Evolutionary conservation across 2,329 filamentous ascomycete species (phyloP).

Genomic region (Fusarium beomiforme): DNA sequence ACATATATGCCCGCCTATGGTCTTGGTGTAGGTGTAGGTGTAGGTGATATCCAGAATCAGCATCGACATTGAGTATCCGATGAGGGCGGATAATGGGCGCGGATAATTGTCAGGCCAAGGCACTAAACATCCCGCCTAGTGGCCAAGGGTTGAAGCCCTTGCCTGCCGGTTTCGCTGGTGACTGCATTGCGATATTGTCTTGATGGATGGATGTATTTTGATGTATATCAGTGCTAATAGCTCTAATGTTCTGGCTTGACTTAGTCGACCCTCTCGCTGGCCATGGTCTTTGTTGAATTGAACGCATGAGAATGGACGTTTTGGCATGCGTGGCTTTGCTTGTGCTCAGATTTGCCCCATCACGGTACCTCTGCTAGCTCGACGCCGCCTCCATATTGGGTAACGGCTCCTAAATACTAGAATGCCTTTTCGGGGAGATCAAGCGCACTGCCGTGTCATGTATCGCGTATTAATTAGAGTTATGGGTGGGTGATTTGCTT

Average conservation of each 20-base stretch:
- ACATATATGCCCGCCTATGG: slow-evolving; percentile 26
- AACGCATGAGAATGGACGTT: slow-evolving; percentile 23
- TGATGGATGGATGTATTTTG: not conserved
- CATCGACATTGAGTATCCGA: slow-evolving; percentile 22
- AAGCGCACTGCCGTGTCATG: slow-evolving; percentile 5
- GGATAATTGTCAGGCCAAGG: slow-evolving; percentile 22
- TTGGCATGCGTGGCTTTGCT: slow-evolving; percentile 29
- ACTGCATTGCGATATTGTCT: slow-evolving; percentile 20
- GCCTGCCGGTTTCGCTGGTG: slow-evolving; percentile 12
- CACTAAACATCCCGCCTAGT: slow-evolving; percentile 9
- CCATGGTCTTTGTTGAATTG: slow-evolving; percentile 10
- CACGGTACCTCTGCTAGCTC: slow-evolving; percentile 28
- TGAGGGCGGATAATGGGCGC: slow-evolving; percentile 22
- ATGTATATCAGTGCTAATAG: not conserved
- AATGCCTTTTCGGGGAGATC: slow-evolving; percentile 14
- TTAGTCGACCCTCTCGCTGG: not conserved
- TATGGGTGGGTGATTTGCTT: slow-evolving; percentile 1
- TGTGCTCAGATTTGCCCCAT: slow-evolving; percentile 23
- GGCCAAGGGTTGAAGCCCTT: slow-evolving; percentile 22
- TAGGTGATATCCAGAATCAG: slow-evolving; percentile 25
- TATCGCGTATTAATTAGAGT: slow-evolving; percentile 6
- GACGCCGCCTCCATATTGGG: slow-evolving; percentile 35
- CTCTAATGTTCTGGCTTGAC: not conserved
- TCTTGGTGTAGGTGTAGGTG: slow-evolving; percentile 34
- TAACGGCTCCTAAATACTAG: slow-evolving; percentile 21